These are phyloP conservation scores for Bombardia bombarda DNA, from an alignment of 495 filamentous ascomycete genomes.

Conservation along the genomic window DNA sequence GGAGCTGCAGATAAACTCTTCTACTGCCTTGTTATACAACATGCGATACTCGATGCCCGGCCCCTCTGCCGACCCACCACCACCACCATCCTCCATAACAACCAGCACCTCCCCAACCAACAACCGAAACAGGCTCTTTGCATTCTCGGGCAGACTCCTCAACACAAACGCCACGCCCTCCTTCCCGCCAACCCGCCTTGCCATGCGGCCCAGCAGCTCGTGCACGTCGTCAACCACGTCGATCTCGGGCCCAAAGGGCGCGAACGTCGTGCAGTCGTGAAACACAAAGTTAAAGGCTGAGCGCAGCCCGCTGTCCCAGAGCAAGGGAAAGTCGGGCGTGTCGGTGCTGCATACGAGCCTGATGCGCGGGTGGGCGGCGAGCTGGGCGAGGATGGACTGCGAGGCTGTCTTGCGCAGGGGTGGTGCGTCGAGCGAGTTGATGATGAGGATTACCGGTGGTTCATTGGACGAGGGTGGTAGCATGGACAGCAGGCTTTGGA, in stretches of 20 bases:
- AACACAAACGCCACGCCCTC: conserved; percentile 91
- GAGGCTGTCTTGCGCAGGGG: conserved; percentile 61
- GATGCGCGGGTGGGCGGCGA: conserved; percentile 67
- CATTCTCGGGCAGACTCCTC: conserved; percentile 84
- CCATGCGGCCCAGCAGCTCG: conserved; percentile 73
- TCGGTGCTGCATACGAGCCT: conserved; percentile 74
- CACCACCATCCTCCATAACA: conserved; percentile 45
- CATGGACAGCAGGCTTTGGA: conserved; percentile 50
- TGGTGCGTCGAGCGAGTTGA: conserved; percentile 79
- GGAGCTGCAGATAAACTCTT: conserved; percentile 93
- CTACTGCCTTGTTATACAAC: conserved; percentile 88
- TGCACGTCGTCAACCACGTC: conserved; percentile 84
- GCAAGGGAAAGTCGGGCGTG: conserved; percentile 74
- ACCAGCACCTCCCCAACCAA: conserved; percentile 78
- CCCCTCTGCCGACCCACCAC: conserved; percentile 21
- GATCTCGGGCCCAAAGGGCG: conserved; percentile 59
- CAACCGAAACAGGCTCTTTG: conserved; percentile 73
- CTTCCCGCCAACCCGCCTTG: conserved; percentile 75
- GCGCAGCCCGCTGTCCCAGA: conserved; percentile 81
- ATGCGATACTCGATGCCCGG: conserved; percentile 79
- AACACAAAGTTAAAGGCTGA: conserved; percentile 78
- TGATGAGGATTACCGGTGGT: conserved; percentile 53
- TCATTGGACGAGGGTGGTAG: conserved; percentile 13
- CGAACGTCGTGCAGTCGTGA: conserved; percentile 91
- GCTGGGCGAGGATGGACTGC: conserved; percentile 66